Base-by-base conservation (phyloP, 352 stramenopile genomes). In the Thraustochytrium sp. region DNA sequence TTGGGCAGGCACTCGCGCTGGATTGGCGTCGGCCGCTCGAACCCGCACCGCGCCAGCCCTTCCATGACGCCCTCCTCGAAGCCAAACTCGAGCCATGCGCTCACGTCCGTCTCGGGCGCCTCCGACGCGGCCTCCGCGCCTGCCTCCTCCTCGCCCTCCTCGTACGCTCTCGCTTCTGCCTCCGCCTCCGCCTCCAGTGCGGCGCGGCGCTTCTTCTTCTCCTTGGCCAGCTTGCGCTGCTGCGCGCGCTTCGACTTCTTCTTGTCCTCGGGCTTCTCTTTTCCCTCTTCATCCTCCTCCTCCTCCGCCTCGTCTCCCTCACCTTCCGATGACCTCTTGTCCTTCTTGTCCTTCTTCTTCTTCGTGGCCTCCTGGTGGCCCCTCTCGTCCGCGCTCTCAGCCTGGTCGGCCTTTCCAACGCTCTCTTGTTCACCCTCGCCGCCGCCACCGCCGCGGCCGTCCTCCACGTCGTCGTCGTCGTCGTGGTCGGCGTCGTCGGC, bases 1-100 rank as follows among this genome's bases (percentile, higher is more conserved):
- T 99, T 99, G 65, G 96, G 96, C 34, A 85, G 34, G 44, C 62
- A 85, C 59, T 21, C 18, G 9, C 61, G 59, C 44, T 85, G 77
- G 37, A 85, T 85, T 21, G 61, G 62, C 16, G 77, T 85, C 53
- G 77, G 77, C 23, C 26, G 37, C 29, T 5, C 11, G 44, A 59
- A 83, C 18, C 63, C 63, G 23, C 64, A 23, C 13, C 4, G 16
- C 8, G 37, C 55, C 18, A 83, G 74, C 8, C 53, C 74, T 18
- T 76, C 40, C 34, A 54, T 38, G 3, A 83, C n/a, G 18, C 4
- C 53, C 13, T 46, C 31, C 26, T 80, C 34, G 9, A 83, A 54
- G 13, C 55, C 74, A 55, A 83, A 83, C 46, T 73, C 53, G 23
- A 80, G 8, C 74, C 74, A 83, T 23, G 31, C 53, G 23, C 37